Evolutionary conservation across 208 protist species (phyloP), one percentile per base, ranked within the genome.

Genomic region (Leishmania major): DNA sequence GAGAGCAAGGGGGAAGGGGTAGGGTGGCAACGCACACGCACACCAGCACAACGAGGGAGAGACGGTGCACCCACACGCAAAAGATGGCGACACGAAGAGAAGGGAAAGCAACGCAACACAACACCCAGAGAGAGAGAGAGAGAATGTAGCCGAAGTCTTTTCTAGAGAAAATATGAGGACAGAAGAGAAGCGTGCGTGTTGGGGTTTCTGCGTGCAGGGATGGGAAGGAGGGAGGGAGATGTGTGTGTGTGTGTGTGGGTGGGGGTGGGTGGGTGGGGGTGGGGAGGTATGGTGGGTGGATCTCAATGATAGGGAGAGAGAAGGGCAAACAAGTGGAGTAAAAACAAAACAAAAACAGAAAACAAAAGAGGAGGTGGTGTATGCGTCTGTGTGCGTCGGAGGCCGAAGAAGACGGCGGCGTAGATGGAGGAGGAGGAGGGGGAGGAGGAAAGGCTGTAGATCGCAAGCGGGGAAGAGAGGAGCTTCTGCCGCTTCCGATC

Each of bases 121-220:
- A 51, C 40, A 31, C 69, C 37, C 37, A 40, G 37, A 1, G 37
- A 73, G 40, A 28, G 15, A 69, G 40, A 31, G 22, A 73, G 40
- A 73, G 17, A 73, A 69, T 69, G 62, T 69, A 40, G 0, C 62
- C 62, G 31, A 69, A 69, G 62, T 69, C 62, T 69, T 69, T 69
- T 69, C 62, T 35, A 69, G 62, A 22, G 62, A 69, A 22, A 37
- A 77, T 45, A 59, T 62, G 49, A 84, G 71, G 70, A 43, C 28
- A 69, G 19, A 25, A 79, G 57, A 70, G 75, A 79, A 22, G 11
- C 28, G 73, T 77, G 47, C 31, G 53, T 55, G 43, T 19, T 15
- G n/a, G 15, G 35, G 75, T 28, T 22, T 64, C 28, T 64, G 59
- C n/a, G 28, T 28, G 62, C 17, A 64, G 59, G n/a, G 62, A 37